Conservation (phyloP, 306 rosid species). For the Begonia peltatifolia region DNA sequence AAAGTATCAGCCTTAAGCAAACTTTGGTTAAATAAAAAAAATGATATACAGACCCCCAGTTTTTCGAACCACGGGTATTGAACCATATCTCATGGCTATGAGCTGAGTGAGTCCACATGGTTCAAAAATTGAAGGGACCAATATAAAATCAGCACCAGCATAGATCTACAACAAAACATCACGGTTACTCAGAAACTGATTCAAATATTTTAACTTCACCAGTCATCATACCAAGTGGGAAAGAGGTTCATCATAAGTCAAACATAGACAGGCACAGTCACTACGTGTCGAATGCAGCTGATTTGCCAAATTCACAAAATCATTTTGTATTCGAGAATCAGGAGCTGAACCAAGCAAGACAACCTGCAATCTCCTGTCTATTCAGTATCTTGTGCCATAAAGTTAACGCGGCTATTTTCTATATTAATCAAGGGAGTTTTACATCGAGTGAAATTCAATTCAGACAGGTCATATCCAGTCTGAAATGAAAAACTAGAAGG, state of each 20-base stretch:
- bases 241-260: conserved; percentile 91
- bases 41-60: conserved; percentile 48
- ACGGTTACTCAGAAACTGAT: background rate
- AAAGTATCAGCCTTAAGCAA: too few species aligned
- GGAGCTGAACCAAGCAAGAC: conserved; percentile 99
- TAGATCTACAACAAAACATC: conserved; percentile 44
- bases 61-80: conserved; percentile 89
- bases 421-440: background rate
- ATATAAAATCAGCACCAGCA: conserved; percentile 85
- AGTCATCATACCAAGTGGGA: conserved; percentile 73
- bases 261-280: conserved; percentile 68
- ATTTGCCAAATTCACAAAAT: conserved; percentile 67
- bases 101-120: conserved; percentile 99
- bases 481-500: background rate
- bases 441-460: background rate
- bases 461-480: too few species aligned
- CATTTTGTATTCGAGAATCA: conserved; percentile 90
- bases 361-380: conserved; percentile 37
- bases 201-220: background rate
- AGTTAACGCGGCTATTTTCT: background rate
- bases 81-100: conserved; percentile 95
- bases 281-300: conserved; percentile 42
- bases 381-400: conserved; percentile 3
- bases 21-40: background rate
- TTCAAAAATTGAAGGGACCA: conserved; percentile 97